Conservation (phyloP, 768 basidiomycete genomes). For the Goffeauzyma gilvescens region DNA sequence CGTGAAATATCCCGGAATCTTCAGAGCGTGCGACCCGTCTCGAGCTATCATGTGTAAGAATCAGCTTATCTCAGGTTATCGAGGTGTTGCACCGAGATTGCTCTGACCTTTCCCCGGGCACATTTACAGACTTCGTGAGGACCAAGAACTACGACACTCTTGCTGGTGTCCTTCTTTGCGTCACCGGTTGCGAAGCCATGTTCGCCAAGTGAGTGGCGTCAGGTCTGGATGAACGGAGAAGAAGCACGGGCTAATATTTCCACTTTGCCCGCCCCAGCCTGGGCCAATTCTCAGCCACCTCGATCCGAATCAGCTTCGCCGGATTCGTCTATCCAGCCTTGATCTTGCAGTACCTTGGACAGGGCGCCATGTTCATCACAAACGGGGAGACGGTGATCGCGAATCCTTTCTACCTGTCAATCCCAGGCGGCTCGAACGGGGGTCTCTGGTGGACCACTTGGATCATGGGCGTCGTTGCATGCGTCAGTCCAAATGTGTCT, state of each 20-base stretch:
- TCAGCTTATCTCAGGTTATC: not conserved
- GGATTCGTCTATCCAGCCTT: conserved; percentile 44
- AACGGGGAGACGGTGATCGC: conserved; percentile 38
- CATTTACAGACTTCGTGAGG: conserved; percentile 48
- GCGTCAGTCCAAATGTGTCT: conserved; percentile 33
- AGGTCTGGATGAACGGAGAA: not conserved
- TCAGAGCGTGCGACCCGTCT: conserved; percentile 50
- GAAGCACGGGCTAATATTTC: not conserved
- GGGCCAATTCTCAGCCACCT: conserved; percentile 47
- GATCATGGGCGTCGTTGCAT: conserved; percentile 46
- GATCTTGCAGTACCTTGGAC: conserved; percentile 50
- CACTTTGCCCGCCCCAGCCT: conserved; percentile 33
- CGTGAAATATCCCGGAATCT: conserved; percentile 41
- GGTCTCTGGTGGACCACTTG: conserved; percentile 50
- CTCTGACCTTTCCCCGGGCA: not conserved
- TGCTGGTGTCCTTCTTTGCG: conserved; percentile 44
- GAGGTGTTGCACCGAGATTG: not conserved
- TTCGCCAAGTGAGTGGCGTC: conserved; percentile 39
- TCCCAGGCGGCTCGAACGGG: conserved; percentile 42
- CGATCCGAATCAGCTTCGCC: conserved; percentile 42
- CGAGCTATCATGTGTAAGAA: conserved; percentile 44
- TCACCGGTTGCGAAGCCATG: conserved; percentile 48
- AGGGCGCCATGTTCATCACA: conserved; percentile 45
- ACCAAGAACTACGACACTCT: conserved; percentile 46
- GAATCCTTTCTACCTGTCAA: conserved; percentile 47